Evolutionary conservation across 768 basidiomycete genomes (phyloP).

Genomic region (Russula earlei): DNA sequence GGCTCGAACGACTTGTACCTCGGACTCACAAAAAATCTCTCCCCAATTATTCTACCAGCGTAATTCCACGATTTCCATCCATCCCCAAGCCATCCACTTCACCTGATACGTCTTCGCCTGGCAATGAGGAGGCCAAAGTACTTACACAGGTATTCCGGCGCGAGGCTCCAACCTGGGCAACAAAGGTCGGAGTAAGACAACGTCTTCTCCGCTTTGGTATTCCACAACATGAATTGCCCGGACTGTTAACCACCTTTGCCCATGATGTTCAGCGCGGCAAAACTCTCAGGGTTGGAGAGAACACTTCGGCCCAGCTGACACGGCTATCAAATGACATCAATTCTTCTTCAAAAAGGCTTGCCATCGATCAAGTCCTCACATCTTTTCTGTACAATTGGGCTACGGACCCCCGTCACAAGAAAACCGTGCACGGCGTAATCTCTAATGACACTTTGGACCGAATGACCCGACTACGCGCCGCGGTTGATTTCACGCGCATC

Average conservation of each 20-base stretch:
- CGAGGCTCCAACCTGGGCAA: conserved; percentile 10
- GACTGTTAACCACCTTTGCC: conserved; percentile 37
- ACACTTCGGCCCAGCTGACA: conserved; percentile 31
- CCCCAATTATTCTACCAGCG: neutral
- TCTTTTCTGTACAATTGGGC: conserved; percentile 52
- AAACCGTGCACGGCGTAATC: neutral
- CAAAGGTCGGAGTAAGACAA: conserved; percentile 22
- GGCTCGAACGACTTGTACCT: neutral
- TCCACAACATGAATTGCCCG: conserved; percentile 28
- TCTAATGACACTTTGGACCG: conserved; percentile 21
- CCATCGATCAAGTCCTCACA: conserved; percentile 42
- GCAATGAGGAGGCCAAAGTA: neutral
- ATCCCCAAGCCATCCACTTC: neutral
- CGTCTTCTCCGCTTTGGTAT: conserved; percentile 46
- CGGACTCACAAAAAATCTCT: neutral
- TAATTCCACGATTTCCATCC: neutral
- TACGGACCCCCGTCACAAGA: conserved; percentile 24
- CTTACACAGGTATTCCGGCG: conserved; percentile 6
- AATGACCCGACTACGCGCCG: conserved; percentile 26
- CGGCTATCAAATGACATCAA: conserved; percentile 35
- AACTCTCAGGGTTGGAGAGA: conserved; percentile 22
- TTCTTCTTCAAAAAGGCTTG: conserved; percentile 22
- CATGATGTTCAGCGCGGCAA: conserved; percentile 27
- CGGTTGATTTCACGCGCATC: conserved; percentile 32
- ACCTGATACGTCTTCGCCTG: neutral